Evolutionary conservation across 306 rosid species (phyloP).

Genomic region (Rosa lucieae): DNA sequence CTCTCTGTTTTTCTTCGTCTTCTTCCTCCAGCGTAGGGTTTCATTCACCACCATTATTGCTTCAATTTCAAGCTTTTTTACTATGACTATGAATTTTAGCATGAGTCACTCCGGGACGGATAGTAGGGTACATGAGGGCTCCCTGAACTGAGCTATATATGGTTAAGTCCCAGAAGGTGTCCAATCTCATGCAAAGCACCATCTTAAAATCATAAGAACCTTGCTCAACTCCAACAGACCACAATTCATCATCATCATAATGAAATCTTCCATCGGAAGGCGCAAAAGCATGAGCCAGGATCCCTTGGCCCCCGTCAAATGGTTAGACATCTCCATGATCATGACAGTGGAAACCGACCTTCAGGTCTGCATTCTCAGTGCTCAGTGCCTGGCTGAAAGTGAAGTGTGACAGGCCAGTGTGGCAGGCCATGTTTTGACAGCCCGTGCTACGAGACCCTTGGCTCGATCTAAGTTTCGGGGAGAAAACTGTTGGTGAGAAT

Average conservation of each 20-base stretch:
- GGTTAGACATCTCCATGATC: constrained; percentile 33
- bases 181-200: constrained; percentile 42
- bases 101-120: neutral
- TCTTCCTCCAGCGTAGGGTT: no score
- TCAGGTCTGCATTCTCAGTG: neutral
- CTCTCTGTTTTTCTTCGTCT: no score
- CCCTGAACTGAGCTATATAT: constrained; percentile 20
- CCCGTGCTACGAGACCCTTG: constrained; percentile 4
- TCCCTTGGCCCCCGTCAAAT: neutral
- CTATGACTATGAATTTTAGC: no score
- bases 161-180: constrained; percentile 34
- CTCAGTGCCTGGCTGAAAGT: constrained; percentile 4
- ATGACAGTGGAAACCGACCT: constrained; percentile 10
- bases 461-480: neutral
- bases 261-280: constrained; percentile 41
- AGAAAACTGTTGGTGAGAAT: neutral
- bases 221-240: constrained; percentile 11
- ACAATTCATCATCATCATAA: constrained; percentile 31
- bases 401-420: constrained; percentile 3
- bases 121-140: constrained; percentile 22
- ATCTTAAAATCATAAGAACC: constrained; percentile 22
- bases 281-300: constrained; percentile 29
- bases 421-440: constrained; percentile 31
- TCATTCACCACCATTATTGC: no score
- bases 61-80: no score